Percentiles rank a stretch among this genome's conserved stretches.
phyloP scores from a whole-genome alignment of 257 asterid species.

The Linderniella brevidens region DNA sequence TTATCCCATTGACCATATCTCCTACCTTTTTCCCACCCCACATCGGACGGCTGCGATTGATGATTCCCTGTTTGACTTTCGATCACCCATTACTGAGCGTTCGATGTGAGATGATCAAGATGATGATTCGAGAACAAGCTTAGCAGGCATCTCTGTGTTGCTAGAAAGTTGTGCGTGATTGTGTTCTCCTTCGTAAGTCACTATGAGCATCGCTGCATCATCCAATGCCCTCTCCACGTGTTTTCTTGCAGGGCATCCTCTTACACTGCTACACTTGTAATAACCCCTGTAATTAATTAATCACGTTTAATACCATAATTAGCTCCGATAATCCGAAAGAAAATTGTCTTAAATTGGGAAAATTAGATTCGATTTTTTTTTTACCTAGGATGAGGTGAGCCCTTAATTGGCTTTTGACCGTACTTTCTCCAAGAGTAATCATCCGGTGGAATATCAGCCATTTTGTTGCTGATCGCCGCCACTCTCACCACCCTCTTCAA shows the following conservation, averaged over 20 bases:
- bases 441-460: constrained; percentile 79
- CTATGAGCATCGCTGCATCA: constrained; percentile 46
- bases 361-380: too few relatives aligned
- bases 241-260: constrained; percentile 64
- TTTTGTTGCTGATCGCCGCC: constrained; percentile 55
- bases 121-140: constrained; percentile 38
- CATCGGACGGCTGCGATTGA: too few relatives aligned
- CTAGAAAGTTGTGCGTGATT: constrained; percentile 25
- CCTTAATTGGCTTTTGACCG: constrained; percentile 77
- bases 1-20: too few relatives aligned
- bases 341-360: too few relatives aligned
- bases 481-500: constrained; percentile 38
- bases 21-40: too few relatives aligned
- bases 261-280: constrained; percentile 52
- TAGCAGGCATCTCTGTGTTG: constrained; percentile 19
- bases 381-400: constrained; percentile 56
- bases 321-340: too few relatives aligned
- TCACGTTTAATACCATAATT: too few relatives aligned
- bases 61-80: too few relatives aligned
- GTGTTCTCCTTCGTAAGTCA: constrained; percentile 60
- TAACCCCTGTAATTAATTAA: constrained; percentile 28
- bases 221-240: constrained; percentile 62
- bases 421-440: constrained; percentile 76
- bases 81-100: too few relatives aligned
- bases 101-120: too few relatives aligned